Percentiles rank a stretch among this genome's conserved stretches.
phyloP scores from a whole-genome alignment of 148 eudicot genomes.

The Persicaria tinctoria region DNA sequence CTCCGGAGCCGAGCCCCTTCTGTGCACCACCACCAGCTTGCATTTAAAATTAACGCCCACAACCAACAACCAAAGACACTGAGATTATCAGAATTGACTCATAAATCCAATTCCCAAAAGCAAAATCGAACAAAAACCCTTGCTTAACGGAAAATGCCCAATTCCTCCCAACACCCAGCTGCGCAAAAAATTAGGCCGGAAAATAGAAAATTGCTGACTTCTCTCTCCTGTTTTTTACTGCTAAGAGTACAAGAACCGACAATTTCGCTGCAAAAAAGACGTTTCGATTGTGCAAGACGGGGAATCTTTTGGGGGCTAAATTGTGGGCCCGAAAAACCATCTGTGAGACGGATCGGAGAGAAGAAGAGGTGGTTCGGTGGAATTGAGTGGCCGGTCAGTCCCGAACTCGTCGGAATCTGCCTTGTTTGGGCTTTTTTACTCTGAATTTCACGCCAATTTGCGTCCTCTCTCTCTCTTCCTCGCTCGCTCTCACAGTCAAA shows the following conservation, averaged over 20 bases:
- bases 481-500: slow-evolving; percentile 15
- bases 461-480: slow-evolving; percentile 12
- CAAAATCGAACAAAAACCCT: slow-evolving; percentile 9
- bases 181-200: neutral
- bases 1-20: slow-evolving; percentile 40
- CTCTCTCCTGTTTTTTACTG: neutral
- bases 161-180: neutral
- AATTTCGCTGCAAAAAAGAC: slow-evolving; percentile 15
- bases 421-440: slow-evolving; percentile 6
- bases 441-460: slow-evolving; percentile 5
- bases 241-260: neutral
- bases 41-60: slow-evolving; percentile 29
- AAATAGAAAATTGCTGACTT: neutral
- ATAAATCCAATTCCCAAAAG: neutral
- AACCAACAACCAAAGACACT: neutral
- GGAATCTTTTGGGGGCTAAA: slow-evolving; percentile 17
- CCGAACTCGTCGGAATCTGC: slow-evolving; percentile 36
- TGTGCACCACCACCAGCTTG: slow-evolving; percentile 84
- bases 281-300: neutral
- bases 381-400: slow-evolving; percentile 14
- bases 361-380: slow-evolving; percentile 13
- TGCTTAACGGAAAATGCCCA: neutral
- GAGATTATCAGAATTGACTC: neutral
- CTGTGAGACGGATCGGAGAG: slow-evolving; percentile 23
- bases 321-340: slow-evolving; percentile 20